Conservation (phyloP, 345 rosid species). For the Erucastrum elatum region DNA sequence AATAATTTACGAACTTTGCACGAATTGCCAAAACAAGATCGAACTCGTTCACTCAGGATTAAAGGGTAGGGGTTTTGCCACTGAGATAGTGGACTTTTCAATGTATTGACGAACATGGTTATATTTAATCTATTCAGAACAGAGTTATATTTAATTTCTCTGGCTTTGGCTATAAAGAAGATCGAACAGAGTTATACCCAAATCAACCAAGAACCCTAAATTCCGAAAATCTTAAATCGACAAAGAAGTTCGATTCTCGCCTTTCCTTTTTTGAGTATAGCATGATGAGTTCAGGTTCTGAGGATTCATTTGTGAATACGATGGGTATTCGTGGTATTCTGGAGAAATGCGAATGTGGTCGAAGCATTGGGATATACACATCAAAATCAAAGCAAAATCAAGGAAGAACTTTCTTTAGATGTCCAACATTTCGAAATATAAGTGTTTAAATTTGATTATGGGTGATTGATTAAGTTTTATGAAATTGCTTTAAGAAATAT, state of each 20-base stretch:
- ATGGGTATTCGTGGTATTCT: not conserved
- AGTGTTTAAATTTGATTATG: not conserved
- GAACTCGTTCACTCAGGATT: too few species aligned
- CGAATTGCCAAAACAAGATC: too few species aligned
- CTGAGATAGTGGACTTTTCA: not conserved
- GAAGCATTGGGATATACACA: not conserved
- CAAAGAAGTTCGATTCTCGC: not conserved
- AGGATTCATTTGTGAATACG: not conserved
- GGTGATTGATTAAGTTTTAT: not conserved
- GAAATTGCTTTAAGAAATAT: too few species aligned
- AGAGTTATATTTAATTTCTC: too few species aligned
- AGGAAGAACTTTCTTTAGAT: not conserved
- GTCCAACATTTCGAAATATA: not conserved
- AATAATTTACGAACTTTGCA: too few species aligned
- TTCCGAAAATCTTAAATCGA: too few species aligned
- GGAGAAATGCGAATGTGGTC: not conserved
- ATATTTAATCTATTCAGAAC: too few species aligned
- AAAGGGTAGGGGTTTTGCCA: not conserved
- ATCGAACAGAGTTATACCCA: too few species aligned
- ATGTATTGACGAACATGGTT: not conserved
- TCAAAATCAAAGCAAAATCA: not conserved
- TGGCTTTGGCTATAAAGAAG: too few species aligned
- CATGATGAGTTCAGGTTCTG: not conserved
- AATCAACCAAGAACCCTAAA: too few species aligned
- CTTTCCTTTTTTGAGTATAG: not conserved